Base-by-base conservation (phyloP, 768 basidiomycete genomes). In the Scleroderma bovista region DNA sequence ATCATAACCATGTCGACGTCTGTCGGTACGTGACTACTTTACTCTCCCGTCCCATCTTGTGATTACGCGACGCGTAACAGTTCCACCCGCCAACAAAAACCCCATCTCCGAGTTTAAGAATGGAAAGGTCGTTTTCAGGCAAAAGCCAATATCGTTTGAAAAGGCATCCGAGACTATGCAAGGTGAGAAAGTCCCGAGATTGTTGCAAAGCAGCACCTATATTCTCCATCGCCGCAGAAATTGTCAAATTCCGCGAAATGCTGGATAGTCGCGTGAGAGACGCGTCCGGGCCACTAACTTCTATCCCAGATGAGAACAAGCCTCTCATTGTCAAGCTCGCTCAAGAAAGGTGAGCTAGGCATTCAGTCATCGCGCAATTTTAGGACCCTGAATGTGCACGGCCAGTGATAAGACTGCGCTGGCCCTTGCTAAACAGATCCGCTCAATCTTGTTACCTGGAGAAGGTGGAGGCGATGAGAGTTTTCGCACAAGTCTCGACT, bases 91-190 rank as follows among this genome's bases (percentile, higher is more conserved):
- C 36, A 68, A 68, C 44, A 80, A 72, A 60, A 48, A 67, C 1
- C 55, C 69, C 7, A 66, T 84, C 15, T 78, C 76, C 4, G 87
- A 89, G 52, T 61, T 90, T 13, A 88, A 79, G 73, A 88, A 86
- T 63, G 88, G 86, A 19, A 92, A 83, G 63, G 77, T 86, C 3
- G 55, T 79, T 11, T 82, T 90, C 60, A 86, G 77, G 65, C 89
- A 92, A 72, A 91, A 88, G 66, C 68, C 76, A 15, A 59, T 83
- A 31, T 79, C 84, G 0, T 79, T 88, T 44, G 86, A 90, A 68
- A 89, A 88, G 64, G 74, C 81, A 57, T 86, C 85, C 6, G 87
- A 90, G 62, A 89, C 88, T 15, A 75, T 92, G 59, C 84, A 86
- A 76, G 88, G 90, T 86, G 51, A 43, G 75, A 62, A 32, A 31